Base-by-base conservation (phyloP, 73 alveolate species). In the Uronychia binucleata region DNA sequence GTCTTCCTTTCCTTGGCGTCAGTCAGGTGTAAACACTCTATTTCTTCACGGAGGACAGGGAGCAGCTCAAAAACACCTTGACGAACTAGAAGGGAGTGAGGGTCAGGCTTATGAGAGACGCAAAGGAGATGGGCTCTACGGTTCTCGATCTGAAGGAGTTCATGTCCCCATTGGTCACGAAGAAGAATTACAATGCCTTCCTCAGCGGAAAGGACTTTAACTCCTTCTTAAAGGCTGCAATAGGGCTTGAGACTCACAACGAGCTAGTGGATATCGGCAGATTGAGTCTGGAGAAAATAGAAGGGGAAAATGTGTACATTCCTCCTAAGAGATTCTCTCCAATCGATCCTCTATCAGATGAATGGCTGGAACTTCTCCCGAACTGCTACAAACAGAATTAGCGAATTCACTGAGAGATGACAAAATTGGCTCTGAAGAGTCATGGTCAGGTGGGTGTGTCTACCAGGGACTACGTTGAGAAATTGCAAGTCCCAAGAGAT, bases 281-380 rank as follows among this genome's bases (percentile, higher is more conserved):
- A 46, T 14, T 29, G 57, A 0, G 35, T 26, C 59, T 79, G 14
- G 86, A 57, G 8, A 59, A 31, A 11, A 35, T 33, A 1, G 32
- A 79, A 28, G n/a, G 28, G 29, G 28, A 79, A 34, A 58, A 35
- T 28, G 35, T 79, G 26, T 79, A 79, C 33, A 11, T 79, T 26
- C 86, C 86, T 27, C 86, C 86, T 0, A 79, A 79, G 30, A 78
- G 77, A 28, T 79, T 35, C 78, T 79, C 77, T 34, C 28, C 86
- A 25, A 27, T 33, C 5, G 86, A 79, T 1, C 86, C 86, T 26
- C 13, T 79, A n/a, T 78, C 86, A 1, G 79, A 79, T 26, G 86
- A 79, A 79, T 79, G 86, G 86, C 34, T 79, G 57, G 86, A 79
- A n/a, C 26, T 32, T 35, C 31, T 79, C 33, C 86, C 86, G 28